Percentiles rank a stretch among this genome's conserved stretches.
These are phyloP conservation scores for Diutina rugosa DNA, from an alignment of 1,139 yeast species.

Conservation along the genomic window DNA sequence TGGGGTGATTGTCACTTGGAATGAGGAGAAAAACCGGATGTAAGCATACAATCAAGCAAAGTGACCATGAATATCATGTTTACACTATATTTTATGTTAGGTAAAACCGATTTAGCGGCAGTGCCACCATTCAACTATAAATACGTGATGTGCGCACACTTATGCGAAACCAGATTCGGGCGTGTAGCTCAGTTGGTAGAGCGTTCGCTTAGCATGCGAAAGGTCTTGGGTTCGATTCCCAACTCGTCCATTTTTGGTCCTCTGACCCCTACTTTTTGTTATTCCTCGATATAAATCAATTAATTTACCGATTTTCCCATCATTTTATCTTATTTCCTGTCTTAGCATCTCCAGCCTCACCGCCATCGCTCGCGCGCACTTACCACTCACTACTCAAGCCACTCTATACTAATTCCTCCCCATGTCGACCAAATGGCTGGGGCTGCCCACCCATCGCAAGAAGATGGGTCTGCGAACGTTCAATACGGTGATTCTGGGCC, in stretches of 20 bases:
- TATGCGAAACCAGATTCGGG: background rate
- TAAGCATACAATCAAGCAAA: background rate
- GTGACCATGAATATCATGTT: background rate
- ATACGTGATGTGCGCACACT: background rate
- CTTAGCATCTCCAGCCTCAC: background rate
- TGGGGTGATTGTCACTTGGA: background rate
- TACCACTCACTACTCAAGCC: background rate
- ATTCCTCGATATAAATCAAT: too few relatives aligned
- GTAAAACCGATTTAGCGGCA: background rate
- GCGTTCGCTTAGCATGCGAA: background rate
- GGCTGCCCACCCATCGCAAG: constrained; percentile 20
- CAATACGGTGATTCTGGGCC: constrained; percentile 32
- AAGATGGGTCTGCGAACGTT: constrained; percentile 17
- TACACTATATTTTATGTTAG: background rate
- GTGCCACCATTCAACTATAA: background rate
- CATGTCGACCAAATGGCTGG: constrained; percentile 29
- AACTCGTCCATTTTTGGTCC: background rate
- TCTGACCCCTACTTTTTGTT: background rate
- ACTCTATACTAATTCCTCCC: background rate
- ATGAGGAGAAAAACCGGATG: background rate
- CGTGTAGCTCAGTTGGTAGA: background rate
- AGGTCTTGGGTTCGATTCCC: background rate
- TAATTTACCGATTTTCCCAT: too few relatives aligned
- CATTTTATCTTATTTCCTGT: too few relatives aligned
- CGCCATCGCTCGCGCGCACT: background rate